A percentile compares a stretch with the other conserved stretches of the same genome.
phyloP scores from a whole-genome alignment of 1,139 yeast genomes.

The Kodamaea plutei region DNA sequence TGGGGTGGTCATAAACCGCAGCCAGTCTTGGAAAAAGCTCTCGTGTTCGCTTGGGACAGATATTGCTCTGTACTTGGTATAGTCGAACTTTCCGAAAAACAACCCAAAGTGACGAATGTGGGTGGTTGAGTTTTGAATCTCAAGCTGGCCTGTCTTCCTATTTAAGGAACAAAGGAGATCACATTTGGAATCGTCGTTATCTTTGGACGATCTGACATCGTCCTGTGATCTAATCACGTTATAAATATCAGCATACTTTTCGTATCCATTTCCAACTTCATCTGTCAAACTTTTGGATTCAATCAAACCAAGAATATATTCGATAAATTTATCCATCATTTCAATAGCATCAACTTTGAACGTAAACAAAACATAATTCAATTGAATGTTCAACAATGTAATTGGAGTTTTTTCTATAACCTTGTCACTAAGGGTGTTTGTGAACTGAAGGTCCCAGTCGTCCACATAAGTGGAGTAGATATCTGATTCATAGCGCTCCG shows the following conservation, averaged over 20 bases:
- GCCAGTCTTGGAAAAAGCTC: conserved; percentile 9
- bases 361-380: conserved; percentile 35
- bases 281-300: conserved; percentile 5
- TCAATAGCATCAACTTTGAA: conserved; percentile 26
- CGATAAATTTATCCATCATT: conserved; percentile 17
- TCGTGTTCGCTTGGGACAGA: conserved; percentile 4
- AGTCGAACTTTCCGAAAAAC: conserved; percentile 6
- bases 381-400: conserved; percentile 32
- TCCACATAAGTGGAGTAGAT: conserved; percentile 11
- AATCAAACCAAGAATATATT: conserved; percentile 8
- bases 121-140: conserved; percentile 15
- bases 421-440: conserved; percentile 21
- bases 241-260: conserved; percentile 4
- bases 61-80: conserved; percentile 2
- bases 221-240: conserved; percentile 4
- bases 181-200: conserved; percentile 8
- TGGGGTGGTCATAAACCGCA: conserved; percentile 6
- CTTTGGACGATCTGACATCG: conserved; percentile 2
- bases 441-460: conserved; percentile 26
- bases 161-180: conserved; percentile 29
- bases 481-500: conserved; percentile 2
- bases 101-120: conserved; percentile 8
- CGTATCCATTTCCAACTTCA: conserved; percentile 5
- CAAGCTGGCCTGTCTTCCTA: conserved; percentile 28
- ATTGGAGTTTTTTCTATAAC: conserved; percentile 24